phyloP scores from a whole-genome alignment of 2,329 filamentous ascomycete species.

The Fusarium lateritium region DNA sequence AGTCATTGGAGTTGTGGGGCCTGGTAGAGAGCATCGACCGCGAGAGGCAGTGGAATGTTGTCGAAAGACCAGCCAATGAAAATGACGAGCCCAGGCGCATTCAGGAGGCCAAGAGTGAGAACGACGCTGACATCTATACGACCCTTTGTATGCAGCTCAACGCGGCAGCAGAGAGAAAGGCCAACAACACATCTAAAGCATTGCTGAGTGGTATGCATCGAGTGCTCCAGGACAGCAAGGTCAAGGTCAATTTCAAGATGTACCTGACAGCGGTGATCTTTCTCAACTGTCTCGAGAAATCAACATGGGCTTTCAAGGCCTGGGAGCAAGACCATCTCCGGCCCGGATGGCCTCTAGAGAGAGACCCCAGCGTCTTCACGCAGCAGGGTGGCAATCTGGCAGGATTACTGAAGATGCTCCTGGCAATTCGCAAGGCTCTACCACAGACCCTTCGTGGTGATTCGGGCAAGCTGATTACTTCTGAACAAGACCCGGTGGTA shows the following conservation, averaged over 20 bases:
- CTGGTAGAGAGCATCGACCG: conserved; percentile 76
- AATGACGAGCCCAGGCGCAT: conserved; percentile 62
- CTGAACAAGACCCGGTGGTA: conserved; percentile 63
- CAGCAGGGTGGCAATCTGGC: conserved; percentile 72
- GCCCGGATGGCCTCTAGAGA: conserved; percentile 72
- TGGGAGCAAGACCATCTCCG: conserved; percentile 75
- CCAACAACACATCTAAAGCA: conserved; percentile 70
- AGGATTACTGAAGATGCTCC: conserved; percentile 72
- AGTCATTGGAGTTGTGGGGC: conserved; percentile 75
- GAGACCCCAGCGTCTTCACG: conserved; percentile 69
- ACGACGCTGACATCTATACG: conserved; percentile 70
- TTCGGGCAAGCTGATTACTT: conserved; percentile 64
- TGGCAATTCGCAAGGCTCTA: conserved; percentile 72
- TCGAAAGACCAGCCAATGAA: conserved; percentile 62
- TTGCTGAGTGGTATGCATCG: conserved; percentile 74
- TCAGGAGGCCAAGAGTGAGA: conserved; percentile 63
- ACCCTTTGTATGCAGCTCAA: conserved; percentile 76
- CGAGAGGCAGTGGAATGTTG: conserved; percentile 73
- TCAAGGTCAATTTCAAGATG: conserved; percentile 71
- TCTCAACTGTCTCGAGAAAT: conserved; percentile 77
- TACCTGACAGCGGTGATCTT: conserved; percentile 74
- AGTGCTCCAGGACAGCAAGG: conserved; percentile 72
- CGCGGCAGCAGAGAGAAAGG: conserved; percentile 75
- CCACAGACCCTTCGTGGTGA: conserved; percentile 65
- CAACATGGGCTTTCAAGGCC: conserved; percentile 77